Evolutionary conservation across 106 monocot genomes (phyloP), one percentile per base, ranked within the genome.

Genomic region (Dendrobium huoshanense): DNA sequence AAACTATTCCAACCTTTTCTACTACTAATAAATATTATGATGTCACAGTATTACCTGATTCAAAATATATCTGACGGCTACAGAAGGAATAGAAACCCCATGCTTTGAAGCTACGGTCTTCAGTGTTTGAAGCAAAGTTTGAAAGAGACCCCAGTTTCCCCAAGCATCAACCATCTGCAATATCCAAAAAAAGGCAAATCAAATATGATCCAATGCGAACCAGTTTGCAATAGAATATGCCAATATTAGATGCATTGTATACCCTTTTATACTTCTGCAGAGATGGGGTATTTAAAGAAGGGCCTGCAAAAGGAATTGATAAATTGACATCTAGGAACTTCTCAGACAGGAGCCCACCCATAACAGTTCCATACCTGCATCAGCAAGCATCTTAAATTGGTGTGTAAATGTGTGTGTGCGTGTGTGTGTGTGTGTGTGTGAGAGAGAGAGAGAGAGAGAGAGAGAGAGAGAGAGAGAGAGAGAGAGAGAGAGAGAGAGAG

Each of bases 221-320:
- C 51, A 51, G 51, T 51, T 43, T 13, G 37, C 33, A 19, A 70
- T 33, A 37, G 51, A 70, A 70, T 37, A 67, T 67, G 25, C 8
- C 13, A 13, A 51, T 18, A 76, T 76, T 25, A 48, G 43, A 43
- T 41, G 20, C 19, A 74, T 49, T 40, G 6, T 4, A 40, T 83
- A 98, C 98, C 86, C 98, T 87, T 80, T 98, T 98, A 82, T 98
- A 98, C 79, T 98, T 98, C 80, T 91, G 91, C 67, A 98, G 85
- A 55, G 97, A 97, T 33, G 97, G 97, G 6, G 97, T 97, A 81
- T 94, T 97, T 42, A 97, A 72, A 84, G 98, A 85, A 74, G 98
- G 98, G 9, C 92, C 92, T 33, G 92, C 91, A 77, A 98, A 95
- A 19, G 98, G 98, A 73, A 95, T 92, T 17, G 86, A 89, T 40